phyloP scores from a whole-genome alignment of 2,329 filamentous ascomycete genomes.

The Aspergillus caelatus region DNA sequence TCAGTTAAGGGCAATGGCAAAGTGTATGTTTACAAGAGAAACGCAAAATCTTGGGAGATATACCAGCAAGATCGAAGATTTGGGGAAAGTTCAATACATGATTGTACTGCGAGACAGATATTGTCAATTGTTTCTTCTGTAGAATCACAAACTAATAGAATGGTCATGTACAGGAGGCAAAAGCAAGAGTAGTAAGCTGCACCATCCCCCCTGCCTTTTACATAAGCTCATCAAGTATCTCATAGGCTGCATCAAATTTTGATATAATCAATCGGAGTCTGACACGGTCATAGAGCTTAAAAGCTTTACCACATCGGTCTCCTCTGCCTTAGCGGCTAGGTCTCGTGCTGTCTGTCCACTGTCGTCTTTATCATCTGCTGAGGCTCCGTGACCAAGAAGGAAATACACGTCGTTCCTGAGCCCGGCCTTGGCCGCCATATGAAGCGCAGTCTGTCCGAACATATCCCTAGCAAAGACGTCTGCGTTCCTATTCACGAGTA shows the following conservation, averaged over 20 bases:
- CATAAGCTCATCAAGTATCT: background rate
- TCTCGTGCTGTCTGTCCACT: conserved; percentile 25
- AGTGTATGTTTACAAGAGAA: too few relatives aligned
- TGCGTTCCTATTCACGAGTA: conserved; percentile 23
- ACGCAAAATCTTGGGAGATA: too few relatives aligned
- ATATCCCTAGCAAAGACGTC: conserved; percentile 25
- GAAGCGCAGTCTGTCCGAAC: conserved; percentile 27
- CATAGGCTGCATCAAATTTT: background rate
- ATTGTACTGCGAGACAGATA: too few relatives aligned
- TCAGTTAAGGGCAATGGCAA: too few relatives aligned
- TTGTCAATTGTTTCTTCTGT: too few relatives aligned
- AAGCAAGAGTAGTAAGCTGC: background rate
- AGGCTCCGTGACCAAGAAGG: conserved; percentile 24
- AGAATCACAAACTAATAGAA: background rate
- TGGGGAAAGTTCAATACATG: too few relatives aligned
- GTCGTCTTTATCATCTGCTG: conserved; percentile 20
- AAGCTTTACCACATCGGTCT: conserved; percentile 12
- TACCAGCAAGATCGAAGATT: too few relatives aligned
- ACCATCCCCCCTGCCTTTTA: background rate
- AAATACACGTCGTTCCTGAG: conserved; percentile 25
- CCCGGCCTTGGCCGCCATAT: conserved; percentile 26
- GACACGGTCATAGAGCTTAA: conserved; percentile 11
- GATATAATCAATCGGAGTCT: background rate
- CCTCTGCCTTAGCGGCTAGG: conserved; percentile 19
- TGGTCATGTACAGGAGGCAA: background rate